Conservation (phyloP, 768 basidiomycete species). For the Phylloporus sp. region DNA sequence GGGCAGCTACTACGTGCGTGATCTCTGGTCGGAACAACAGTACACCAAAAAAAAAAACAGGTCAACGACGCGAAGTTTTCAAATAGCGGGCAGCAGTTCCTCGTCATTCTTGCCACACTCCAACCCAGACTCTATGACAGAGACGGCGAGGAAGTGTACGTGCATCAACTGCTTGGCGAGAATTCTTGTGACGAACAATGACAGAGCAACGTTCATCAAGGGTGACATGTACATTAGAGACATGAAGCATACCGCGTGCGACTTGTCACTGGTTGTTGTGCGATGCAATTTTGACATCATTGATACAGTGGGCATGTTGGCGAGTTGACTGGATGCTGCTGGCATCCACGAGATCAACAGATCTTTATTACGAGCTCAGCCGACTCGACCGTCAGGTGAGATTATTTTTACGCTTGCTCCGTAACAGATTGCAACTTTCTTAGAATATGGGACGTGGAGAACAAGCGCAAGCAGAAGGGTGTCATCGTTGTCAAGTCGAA, state of each 20-base stretch:
- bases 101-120: constrained; percentile 82
- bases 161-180: constrained; percentile 21
- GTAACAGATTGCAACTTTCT: constrained; percentile 2
- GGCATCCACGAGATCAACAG: constrained; percentile 86
- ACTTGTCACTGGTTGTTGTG: constrained; percentile 15
- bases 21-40: not conserved
- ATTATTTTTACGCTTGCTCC: not conserved
- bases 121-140: constrained; percentile 88
- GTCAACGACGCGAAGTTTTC: constrained; percentile 90
- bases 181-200: constrained; percentile 46
- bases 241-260: constrained; percentile 97
- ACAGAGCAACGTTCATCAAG: constrained; percentile 76
- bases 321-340: constrained; percentile 83
- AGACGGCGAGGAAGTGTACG: constrained; percentile 90
- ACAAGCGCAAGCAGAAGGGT: constrained; percentile 89
- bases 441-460: constrained; percentile 93
- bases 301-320: constrained; percentile 82
- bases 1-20: constrained; percentile 80
- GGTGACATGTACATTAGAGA: constrained; percentile 98
- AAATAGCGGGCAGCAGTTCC: constrained; percentile 76
- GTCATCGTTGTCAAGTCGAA: constrained; percentile 97
- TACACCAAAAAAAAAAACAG: no score
- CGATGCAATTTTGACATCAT: constrained; percentile 5
- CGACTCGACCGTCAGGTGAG: constrained; percentile 90
- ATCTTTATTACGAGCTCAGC: constrained; percentile 90